A percentile compares a stretch with the other conserved stretches of the same genome.
phyloP scores from a whole-genome alignment of 2,329 filamentous ascomycete species.

The Alternaria angustiovoidea region DNA sequence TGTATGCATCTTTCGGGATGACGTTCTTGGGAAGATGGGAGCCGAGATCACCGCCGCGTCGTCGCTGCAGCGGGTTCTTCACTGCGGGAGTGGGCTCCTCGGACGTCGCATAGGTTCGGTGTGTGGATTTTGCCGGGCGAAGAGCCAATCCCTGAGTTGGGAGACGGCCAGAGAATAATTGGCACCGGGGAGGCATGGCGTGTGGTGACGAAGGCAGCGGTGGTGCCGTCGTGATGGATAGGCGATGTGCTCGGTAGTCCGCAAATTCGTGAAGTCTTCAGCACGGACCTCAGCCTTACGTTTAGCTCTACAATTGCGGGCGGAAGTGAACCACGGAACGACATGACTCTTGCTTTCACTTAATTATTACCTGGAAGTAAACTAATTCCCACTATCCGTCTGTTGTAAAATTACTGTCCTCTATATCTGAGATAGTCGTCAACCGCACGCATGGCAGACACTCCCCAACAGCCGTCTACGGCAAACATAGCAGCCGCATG shows the following conservation, averaged over 20 bases:
- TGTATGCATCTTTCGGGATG: slow-evolving; percentile 39
- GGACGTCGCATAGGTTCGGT: slow-evolving; percentile 41
- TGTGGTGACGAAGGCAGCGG: slow-evolving; percentile 13
- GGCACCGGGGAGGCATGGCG: slow-evolving; percentile 41
- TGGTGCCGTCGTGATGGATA: slow-evolving; percentile 26
- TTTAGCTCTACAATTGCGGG: slow-evolving; percentile 9
- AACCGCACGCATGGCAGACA: slow-evolving; percentile 40
- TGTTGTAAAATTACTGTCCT: neutral
- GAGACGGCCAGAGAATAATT: slow-evolving; percentile 40
- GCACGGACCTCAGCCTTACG: slow-evolving; percentile 10
- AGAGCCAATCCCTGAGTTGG: slow-evolving; percentile 15
- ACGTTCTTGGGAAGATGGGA: slow-evolving; percentile 47
- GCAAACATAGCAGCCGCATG: slow-evolving; percentile 74
- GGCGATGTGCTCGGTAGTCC: slow-evolving; percentile 34
- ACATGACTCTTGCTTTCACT: neutral
- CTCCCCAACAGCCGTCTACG: slow-evolving; percentile 59
- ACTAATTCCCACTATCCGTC: neutral
- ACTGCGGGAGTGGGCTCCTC: slow-evolving; percentile 16
- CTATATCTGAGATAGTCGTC: neutral
- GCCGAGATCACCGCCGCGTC: slow-evolving; percentile 46
- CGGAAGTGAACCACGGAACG: neutral
- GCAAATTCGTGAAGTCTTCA: slow-evolving; percentile 23
- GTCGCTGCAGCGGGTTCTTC: slow-evolving; percentile 39
- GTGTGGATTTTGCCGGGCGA: slow-evolving; percentile 23
- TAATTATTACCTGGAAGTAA: too few relatives aligned